Evolutionary conservation across 1,284 basidiomycete genomes (phyloP), one percentile per base, ranked within the genome.

Genomic region (Boletus hoseneyae): DNA sequence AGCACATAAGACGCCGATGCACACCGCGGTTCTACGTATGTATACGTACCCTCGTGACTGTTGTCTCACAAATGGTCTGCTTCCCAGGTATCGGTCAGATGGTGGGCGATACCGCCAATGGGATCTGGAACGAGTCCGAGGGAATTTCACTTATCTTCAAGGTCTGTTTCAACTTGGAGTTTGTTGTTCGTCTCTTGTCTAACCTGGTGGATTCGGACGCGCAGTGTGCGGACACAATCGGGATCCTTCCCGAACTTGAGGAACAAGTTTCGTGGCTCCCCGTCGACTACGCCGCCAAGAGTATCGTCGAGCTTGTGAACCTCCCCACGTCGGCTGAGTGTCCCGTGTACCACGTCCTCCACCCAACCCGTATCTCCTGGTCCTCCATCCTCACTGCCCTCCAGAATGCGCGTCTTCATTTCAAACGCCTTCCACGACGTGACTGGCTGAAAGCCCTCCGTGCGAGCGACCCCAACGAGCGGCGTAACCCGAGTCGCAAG

Each of bases 81-180:
- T 18, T 45, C 32, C 12, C 53, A 63, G 63, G 79, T 1, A 73
- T 79, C 15, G 76, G 77, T 2, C 78, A 78, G 55, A 70, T 83
- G 57, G 77, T 77, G 9, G 76, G 80, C 0, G 82, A 82, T 50
- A 73, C 76, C 2, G 50, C 57, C 41, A 60, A 65, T 15, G 81
- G 81, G 1, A 71, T 81, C 1, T 84, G 82, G 82, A 84, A 83
- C 62, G 73, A 77, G 54, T 80, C 74, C 2, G 81, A 82, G 61
- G 80, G 76, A 5, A 76, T 72, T 63, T 62, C 64, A 18, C 55
- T 71, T 32, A 57, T 67, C 44, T 51, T 70, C 58, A 64, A 64
- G 46, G 62, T 64, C 42, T 6, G 53, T n/a, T 6, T 33, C 32
- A 7, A n/a, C 13, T 7, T 5, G 21, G 21, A 21, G 21, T 21